phyloP scores from a whole-genome alignment of 2,329 filamentous ascomycete species.

The Xylaria sp. region DNA sequence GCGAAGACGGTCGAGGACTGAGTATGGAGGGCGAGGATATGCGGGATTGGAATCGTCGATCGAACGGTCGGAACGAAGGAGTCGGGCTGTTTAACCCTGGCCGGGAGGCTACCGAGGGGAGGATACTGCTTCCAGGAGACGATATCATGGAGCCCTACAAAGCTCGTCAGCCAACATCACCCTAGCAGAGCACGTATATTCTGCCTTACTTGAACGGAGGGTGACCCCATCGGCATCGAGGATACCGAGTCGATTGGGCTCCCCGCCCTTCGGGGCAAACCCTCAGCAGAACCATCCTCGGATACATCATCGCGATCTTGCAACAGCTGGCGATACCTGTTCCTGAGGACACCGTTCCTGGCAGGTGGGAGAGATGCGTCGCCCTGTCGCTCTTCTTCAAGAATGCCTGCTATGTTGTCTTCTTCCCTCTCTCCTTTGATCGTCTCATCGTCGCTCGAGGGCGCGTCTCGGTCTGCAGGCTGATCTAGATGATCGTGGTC shows the following conservation, averaged over 20 bases:
- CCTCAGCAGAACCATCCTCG: slow-evolving; percentile 58
- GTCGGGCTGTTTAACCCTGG: slow-evolving; percentile 70
- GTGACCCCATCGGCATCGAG: slow-evolving; percentile 81
- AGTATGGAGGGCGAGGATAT: slow-evolving; percentile 64
- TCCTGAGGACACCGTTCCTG: slow-evolving; percentile 42
- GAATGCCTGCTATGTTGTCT: slow-evolving; percentile 40
- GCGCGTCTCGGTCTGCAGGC: slow-evolving; percentile 43
- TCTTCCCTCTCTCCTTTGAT: slow-evolving; percentile 43
- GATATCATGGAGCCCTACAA: slow-evolving; percentile 62
- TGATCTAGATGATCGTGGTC: slow-evolving; percentile 49
- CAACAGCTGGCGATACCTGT: slow-evolving; percentile 50
- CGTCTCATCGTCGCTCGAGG: slow-evolving; percentile 48
- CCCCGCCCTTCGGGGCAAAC: slow-evolving; percentile 56
- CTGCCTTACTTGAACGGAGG: slow-evolving; percentile 72
- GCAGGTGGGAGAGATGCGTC: slow-evolving; percentile 27
- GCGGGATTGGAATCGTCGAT: slow-evolving; percentile 89
- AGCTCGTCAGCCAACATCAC: slow-evolving; percentile 33
- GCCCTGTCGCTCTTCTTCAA: slow-evolving; percentile 41
- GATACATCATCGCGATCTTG: slow-evolving; percentile 50
- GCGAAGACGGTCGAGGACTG: slow-evolving; percentile 73
- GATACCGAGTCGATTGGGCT: slow-evolving; percentile 71
- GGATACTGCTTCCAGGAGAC: slow-evolving; percentile 73
- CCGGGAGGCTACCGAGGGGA: slow-evolving; percentile 70
- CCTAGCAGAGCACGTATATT: slow-evolving; percentile 4
- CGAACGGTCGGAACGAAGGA: slow-evolving; percentile 88